A percentile compares a stretch with the other conserved stretches of the same genome.
phyloP scores from a whole-genome alignment of 164 flowering plant species.

The Stephania yunnanensis region DNA sequence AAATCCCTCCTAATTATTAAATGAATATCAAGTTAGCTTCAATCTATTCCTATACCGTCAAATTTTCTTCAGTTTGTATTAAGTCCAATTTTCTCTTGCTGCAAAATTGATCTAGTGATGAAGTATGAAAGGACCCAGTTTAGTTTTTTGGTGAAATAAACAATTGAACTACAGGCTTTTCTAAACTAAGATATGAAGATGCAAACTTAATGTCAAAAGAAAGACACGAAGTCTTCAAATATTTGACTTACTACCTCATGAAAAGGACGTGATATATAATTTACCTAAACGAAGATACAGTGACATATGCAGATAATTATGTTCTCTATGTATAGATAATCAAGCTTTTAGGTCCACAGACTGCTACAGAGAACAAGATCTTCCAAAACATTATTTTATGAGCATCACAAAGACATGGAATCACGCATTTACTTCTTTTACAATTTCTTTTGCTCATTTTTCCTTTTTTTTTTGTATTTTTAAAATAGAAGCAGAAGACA shows the following conservation, averaged over 20 bases:
- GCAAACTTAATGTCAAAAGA: background rate
- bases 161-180: background rate
- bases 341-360: background rate
- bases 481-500: slow-evolving; percentile 7
- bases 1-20: too few species aligned
- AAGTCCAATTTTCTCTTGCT: background rate
- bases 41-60: too few species aligned
- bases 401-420: background rate
- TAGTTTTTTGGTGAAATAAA: background rate
- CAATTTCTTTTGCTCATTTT: background rate
- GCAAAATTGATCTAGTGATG: background rate
- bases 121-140: background rate
- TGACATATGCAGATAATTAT: background rate
- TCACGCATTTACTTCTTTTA: background rate
- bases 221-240: background rate
- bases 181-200: background rate
- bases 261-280: background rate
- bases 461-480: background rate
- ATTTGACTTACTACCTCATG: background rate
- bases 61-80: too few species aligned
- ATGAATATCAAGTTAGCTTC: too few species aligned
- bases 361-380: slow-evolving; percentile 1
- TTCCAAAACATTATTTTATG: background rate
- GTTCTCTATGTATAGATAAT: background rate
- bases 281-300: background rate